Evolutionary conservation across 2,329 filamentous ascomycete genomes (phyloP).

Genomic region (Gremmenia infestans): DNA sequence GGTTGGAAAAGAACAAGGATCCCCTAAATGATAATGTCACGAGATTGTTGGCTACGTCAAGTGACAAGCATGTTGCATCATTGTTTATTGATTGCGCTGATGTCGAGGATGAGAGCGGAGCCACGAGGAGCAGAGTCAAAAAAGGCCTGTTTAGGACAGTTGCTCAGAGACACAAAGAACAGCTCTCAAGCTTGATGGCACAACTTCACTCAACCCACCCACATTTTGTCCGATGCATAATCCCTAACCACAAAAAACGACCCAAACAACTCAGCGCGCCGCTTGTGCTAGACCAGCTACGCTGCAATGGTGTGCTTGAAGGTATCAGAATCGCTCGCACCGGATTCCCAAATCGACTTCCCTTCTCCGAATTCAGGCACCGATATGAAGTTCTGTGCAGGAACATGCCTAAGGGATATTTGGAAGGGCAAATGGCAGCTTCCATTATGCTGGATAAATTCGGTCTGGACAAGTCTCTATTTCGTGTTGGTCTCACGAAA

Average conservation of each 20-base stretch:
- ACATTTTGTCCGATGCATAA: slow-evolving; percentile 95
- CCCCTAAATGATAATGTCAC: slow-evolving; percentile 97
- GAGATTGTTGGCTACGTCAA: slow-evolving; percentile 75
- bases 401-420: slow-evolving; percentile 81
- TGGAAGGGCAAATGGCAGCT: slow-evolving; percentile 84
- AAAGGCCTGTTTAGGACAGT: slow-evolving; percentile 96
- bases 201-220: slow-evolving; percentile 95
- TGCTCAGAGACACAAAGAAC: slow-evolving; percentile 95
- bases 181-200: slow-evolving; percentile 91
- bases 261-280: slow-evolving; percentile 89
- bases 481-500: slow-evolving; percentile 91
- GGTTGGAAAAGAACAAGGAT: slow-evolving; percentile 99
- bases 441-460: slow-evolving; percentile 86
- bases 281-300: slow-evolving; percentile 93
- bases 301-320: slow-evolving; percentile 98
- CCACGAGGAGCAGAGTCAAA: slow-evolving; percentile 77
- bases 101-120: slow-evolving; percentile 65
- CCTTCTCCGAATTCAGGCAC: slow-evolving; percentile 90
- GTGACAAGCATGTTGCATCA: slow-evolving; percentile 74
- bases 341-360: slow-evolving; percentile 88
- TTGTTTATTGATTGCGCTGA: slow-evolving; percentile 89
- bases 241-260: slow-evolving; percentile 96
- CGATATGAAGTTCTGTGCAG: slow-evolving; percentile 92
- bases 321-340: slow-evolving; percentile 96
- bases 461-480: slow-evolving; percentile 76